Evolutionary conservation across 2,329 filamentous ascomycete species (phyloP), one percentile per base, ranked within the genome.

Genomic region (Seiridium cupressi): DNA sequence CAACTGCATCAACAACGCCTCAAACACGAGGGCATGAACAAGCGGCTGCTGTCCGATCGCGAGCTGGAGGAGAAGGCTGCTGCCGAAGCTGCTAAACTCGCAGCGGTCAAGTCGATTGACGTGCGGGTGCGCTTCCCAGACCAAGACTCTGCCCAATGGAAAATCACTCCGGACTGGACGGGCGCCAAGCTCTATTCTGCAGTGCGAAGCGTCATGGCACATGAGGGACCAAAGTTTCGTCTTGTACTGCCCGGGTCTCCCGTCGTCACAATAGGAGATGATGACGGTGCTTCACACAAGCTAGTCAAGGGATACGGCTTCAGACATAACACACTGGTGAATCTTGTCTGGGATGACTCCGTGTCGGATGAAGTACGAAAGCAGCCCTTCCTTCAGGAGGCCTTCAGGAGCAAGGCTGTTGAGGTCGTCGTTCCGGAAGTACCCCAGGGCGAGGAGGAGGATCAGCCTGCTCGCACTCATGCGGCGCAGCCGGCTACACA

Each of bases 91-190:
- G 86, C 88, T 36, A 88, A 82, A 63, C 78, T 93, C 1, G 83
- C 88, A 4, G 82, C 84, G 4, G 82, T 93, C 62, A 86, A 84
- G 55, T 84, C 85, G 38, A 84, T 96, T 38, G 83, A 86, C 35
- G 82, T 98, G 64, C 92, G 91, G 64, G 84, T 97, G 54, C 89
- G 93, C 34, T 93, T 97, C 67, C 94, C 94, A 0, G 93, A 98
- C 71, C 91, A 93, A 66, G 90, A 88, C 60, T 87, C 89, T 57
- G 86, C 93, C 38, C 86, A 92, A 56, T 89, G 89, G 76, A 83
- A 81, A n/a, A 87, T 96, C 65, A 83, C 81, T 1, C 85, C 86
- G 26, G 73, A 79, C 1, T 89, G 93, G 57, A 92, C 90, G 0
- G 90, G 89, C 1, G 80, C 83, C 3, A 83, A 85, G 55, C 79